Conservation (phyloP, 306 rosid genomes). For the Quercus engelmannii region DNA sequence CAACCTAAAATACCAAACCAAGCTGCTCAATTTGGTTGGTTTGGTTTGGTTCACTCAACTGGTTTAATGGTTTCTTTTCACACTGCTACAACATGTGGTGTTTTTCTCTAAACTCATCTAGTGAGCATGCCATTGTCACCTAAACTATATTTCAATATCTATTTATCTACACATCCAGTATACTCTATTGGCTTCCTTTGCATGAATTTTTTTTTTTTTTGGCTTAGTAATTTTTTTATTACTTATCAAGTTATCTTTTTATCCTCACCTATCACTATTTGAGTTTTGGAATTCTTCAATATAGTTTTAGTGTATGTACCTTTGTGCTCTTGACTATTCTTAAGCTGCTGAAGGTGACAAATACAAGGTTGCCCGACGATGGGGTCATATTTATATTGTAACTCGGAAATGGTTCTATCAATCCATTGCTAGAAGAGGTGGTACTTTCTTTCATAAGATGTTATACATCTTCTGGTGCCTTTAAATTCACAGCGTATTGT, state of each 20-base stretch:
- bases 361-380: conserved; percentile 75
- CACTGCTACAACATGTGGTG: not conserved
- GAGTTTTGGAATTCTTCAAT: conserved; percentile 1
- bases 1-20: not conserved
- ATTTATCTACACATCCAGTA: not conserved
- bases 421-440: conserved; percentile 78
- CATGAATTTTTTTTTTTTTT: too few species aligned
- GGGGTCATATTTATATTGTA: conserved; percentile 80
- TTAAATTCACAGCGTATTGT: conserved; percentile 1
- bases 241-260: not conserved
- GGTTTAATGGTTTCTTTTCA: not conserved
- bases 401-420: conserved; percentile 89
- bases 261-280: not conserved
- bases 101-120: not conserved
- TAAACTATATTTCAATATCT: not conserved
- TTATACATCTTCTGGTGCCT: conserved; percentile 19
- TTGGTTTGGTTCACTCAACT: not conserved
- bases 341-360: conserved; percentile 96
- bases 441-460: conserved; percentile 2
- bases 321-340: conserved; percentile 68
- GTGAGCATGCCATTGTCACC: conserved; percentile 8
- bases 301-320: conserved; percentile 12
- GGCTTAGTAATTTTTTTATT: too few species aligned
- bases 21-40: not conserved
- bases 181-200: too few species aligned